These are phyloP conservation scores for Pichia sp. DNA, from an alignment of 1,139 yeast species.

Conservation along the genomic window DNA sequence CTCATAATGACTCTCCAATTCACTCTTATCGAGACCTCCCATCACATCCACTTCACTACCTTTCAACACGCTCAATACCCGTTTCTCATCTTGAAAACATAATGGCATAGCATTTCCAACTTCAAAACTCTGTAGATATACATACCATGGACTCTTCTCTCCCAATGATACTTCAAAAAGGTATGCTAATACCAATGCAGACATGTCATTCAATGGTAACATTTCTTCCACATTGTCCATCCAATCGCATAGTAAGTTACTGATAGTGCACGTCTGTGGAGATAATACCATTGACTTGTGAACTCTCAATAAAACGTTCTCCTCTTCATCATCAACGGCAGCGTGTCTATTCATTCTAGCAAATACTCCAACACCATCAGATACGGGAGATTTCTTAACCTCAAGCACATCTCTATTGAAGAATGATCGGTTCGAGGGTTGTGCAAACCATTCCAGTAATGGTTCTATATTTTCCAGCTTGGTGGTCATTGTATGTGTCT, in stretches of 20 bases:
- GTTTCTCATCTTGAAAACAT: slow-evolving; percentile 53
- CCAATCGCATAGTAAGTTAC: slow-evolving; percentile 62
- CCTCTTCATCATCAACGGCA: slow-evolving; percentile 25
- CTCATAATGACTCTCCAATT: slow-evolving; percentile 47
- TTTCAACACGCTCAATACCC: slow-evolving; percentile 40
- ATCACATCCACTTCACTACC: slow-evolving; percentile 66
- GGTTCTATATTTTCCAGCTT: slow-evolving; percentile 22
- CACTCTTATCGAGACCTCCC: slow-evolving; percentile 56
- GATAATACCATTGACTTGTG: slow-evolving; percentile 51
- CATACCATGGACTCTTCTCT: slow-evolving; percentile 66
- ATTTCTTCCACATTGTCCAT: no score
- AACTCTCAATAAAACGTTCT: slow-evolving; percentile 31
- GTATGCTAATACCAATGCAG: slow-evolving; percentile 59
- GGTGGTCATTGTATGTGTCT: no score
- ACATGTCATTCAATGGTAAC: slow-evolving; percentile 49
- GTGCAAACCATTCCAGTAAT: slow-evolving; percentile 40
- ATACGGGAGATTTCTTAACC: slow-evolving; percentile 37
- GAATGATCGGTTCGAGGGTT: slow-evolving; percentile 33
- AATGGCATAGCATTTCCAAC: slow-evolving; percentile 44
- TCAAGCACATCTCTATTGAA: slow-evolving; percentile 43
- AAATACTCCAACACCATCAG: slow-evolving; percentile 75
- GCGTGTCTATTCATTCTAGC: slow-evolving; percentile 34
- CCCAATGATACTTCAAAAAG: slow-evolving; percentile 57
- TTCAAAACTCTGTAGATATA: slow-evolving; percentile 39
- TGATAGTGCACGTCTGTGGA: slow-evolving; percentile 54